These are phyloP conservation scores for Chimonanthus praecox DNA, from an alignment of 164 flowering plant genomes.

Conservation along the genomic window DNA sequence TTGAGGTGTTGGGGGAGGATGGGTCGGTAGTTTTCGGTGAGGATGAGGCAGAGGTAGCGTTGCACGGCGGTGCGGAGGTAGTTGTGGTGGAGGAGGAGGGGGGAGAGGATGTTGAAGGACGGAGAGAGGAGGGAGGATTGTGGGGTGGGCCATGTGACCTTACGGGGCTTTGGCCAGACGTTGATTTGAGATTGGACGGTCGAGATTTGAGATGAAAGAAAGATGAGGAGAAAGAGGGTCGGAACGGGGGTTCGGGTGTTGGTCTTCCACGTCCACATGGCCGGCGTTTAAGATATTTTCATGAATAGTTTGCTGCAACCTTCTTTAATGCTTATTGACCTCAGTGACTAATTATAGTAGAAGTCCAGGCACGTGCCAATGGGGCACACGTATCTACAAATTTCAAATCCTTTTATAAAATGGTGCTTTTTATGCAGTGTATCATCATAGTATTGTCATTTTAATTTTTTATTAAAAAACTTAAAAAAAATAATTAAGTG, in stretches of 20 bases:
- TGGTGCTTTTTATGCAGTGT: too few species aligned
- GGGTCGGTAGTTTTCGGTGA: conserved; percentile 45
- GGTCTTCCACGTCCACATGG: not conserved
- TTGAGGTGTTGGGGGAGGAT: conserved; percentile 26
- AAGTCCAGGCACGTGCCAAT: not conserved
- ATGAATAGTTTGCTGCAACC: not conserved
- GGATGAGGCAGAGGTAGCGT: conserved; percentile 40
- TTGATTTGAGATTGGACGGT: conserved; percentile 24
- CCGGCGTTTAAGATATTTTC: not conserved
- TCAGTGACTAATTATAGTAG: not conserved
- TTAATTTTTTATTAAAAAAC: too few species aligned
- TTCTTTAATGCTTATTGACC: not conserved
- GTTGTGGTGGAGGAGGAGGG: conserved; percentile 26
- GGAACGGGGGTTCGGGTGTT: not conserved
- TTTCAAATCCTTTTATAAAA: too few species aligned
- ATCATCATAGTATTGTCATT: too few species aligned
- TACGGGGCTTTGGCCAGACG: conserved; percentile 75
- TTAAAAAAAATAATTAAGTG: too few species aligned
- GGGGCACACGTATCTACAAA: not conserved
- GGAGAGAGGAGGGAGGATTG: conserved; percentile 39
- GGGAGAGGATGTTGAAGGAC: conserved; percentile 37
- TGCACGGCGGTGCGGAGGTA: conserved; percentile 36
- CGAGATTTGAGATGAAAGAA: not conserved
- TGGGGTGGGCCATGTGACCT: conserved; percentile 42
- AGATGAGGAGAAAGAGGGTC: not conserved